Evolutionary conservation across 768 basidiomycete species (phyloP), one percentile per base, ranked within the genome.

Genomic region (Lanmaoa pseudosensibilis): DNA sequence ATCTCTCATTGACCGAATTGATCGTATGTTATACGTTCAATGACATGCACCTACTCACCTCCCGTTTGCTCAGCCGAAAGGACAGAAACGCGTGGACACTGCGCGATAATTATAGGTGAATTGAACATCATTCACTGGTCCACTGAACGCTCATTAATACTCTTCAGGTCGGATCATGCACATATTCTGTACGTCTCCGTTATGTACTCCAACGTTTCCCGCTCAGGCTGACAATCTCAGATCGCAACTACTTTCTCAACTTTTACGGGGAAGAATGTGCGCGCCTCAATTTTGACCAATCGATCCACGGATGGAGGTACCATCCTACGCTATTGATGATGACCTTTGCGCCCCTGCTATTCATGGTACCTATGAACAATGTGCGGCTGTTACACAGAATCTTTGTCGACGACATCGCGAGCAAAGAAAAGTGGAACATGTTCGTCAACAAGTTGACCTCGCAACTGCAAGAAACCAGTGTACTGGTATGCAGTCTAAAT

Each of bases 401-500:
- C 43, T 85, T 75, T 69, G 75, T 81, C 1, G n/a, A n/a, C n/a
- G n/a, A n/a, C n/a, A n/a, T n/a, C n/a, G n/a, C n/a, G n/a, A n/a
- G n/a, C n/a, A n/a, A n/a, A n/a, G n/a, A n/a, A n/a, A n/a, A n/a
- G n/a, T n/a, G n/a, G n/a, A n/a, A n/a, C n/a, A n/a, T n/a, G 84
- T 79, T 81, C 37, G 71, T 83, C 45, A 52, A 52, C 15, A 77
- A 77, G 33, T 62, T 84, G 30, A 77, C 73, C 27, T 71, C 73
- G 6, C 79, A 86, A 57, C 80, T 82, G 74, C 72, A 79, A 57
- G 79, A 80, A 54, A 77, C 81, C 41, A 80, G 77, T 46, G 77
- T 83, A 27, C 78, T 80, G 52, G 85, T 86, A 54, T 50, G 80
- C 54, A 50, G 9, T 41, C 15, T 5, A 38, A 27, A 18, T 34